A percentile compares a stretch with the other conserved stretches of the same genome.
These are phyloP conservation scores for Malassezia sympodialis DNA, from an alignment of 1,284 basidiomycete species.

Conservation along the genomic window DNA sequence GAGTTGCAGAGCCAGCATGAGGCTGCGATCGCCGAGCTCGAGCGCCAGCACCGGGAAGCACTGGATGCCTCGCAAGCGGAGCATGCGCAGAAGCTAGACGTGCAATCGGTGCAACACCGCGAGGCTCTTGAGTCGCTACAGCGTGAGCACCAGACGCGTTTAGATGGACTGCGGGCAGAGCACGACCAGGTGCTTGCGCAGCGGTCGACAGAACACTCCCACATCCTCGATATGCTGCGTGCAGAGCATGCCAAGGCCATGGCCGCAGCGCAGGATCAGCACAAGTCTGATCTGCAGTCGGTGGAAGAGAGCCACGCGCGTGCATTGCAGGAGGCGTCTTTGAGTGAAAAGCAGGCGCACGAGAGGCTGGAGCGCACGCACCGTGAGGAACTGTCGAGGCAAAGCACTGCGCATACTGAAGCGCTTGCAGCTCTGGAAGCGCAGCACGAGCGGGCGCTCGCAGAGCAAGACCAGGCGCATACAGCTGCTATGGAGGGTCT, in stretches of 20 bases:
- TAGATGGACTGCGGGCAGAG: not conserved
- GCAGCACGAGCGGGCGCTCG: not conserved
- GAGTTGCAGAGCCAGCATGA: not conserved
- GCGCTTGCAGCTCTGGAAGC: not conserved
- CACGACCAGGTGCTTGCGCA: not conserved
- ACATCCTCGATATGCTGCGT: not conserved
- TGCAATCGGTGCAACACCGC: not conserved
- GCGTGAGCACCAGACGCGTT: not conserved
- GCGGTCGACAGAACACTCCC: not conserved
- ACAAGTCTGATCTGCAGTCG: not conserved
- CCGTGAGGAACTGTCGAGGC: not conserved
- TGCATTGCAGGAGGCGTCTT: not conserved
- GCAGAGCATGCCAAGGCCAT: not conserved
- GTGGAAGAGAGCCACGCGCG: not conserved
- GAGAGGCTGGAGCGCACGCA: not conserved
- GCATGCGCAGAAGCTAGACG: not conserved
- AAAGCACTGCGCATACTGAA: not conserved
- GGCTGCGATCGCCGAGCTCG: not conserved
- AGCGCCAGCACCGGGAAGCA: not conserved
- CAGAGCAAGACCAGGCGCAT: conserved; percentile 5
- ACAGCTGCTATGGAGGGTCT: not conserved
- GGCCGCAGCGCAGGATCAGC: not conserved
- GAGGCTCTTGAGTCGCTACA: conserved; percentile 8
- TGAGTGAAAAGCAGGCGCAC: not conserved
- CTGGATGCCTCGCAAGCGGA: not conserved